phyloP scores from a whole-genome alignment of 2,329 filamentous ascomycete species.

The Calonectria honghensis region DNA sequence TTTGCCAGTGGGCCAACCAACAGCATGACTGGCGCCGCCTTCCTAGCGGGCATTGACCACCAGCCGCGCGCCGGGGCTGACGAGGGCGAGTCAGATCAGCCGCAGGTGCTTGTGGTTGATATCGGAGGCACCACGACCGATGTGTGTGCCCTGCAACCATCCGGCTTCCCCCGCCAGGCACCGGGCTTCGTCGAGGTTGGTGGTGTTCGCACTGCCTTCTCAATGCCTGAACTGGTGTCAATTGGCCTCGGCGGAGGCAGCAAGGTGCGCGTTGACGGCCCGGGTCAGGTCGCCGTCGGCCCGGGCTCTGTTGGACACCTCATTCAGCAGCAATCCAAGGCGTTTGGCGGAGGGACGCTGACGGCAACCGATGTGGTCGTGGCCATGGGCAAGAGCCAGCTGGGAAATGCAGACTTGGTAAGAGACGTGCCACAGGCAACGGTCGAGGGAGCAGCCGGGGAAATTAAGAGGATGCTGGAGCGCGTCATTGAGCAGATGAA shows the following conservation, averaged over 20 bases:
- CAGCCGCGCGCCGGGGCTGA: conserved; percentile 33
- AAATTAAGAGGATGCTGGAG: conserved; percentile 69
- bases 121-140: conserved; percentile 78
- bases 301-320: conserved; percentile 74
- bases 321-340: conserved; percentile 67
- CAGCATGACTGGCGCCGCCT: conserved; percentile 72
- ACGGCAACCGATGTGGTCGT: conserved; percentile 73
- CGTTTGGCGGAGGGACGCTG: conserved; percentile 72
- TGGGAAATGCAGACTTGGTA: conserved; percentile 58
- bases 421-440: conserved; percentile 49
- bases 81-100: conserved; percentile 34
- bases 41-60: conserved; percentile 69
- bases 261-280: conserved; percentile 55
- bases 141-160: conserved; percentile 74
- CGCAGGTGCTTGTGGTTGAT: conserved; percentile 71
- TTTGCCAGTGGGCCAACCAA: conserved; percentile 74
- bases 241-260: conserved; percentile 75
- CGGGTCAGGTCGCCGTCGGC: conserved; percentile 65
- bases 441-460: conserved; percentile 52
- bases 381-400: conserved; percentile 56
- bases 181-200: conserved; percentile 75
- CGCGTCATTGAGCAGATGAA: conserved; percentile 74
- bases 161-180: conserved; percentile 76
- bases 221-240: conserved; percentile 73
- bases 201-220: conserved; percentile 76